Evolutionary conservation across 2,329 filamentous ascomycete genomes (phyloP).

Genomic region (Claviceps capensis): DNA sequence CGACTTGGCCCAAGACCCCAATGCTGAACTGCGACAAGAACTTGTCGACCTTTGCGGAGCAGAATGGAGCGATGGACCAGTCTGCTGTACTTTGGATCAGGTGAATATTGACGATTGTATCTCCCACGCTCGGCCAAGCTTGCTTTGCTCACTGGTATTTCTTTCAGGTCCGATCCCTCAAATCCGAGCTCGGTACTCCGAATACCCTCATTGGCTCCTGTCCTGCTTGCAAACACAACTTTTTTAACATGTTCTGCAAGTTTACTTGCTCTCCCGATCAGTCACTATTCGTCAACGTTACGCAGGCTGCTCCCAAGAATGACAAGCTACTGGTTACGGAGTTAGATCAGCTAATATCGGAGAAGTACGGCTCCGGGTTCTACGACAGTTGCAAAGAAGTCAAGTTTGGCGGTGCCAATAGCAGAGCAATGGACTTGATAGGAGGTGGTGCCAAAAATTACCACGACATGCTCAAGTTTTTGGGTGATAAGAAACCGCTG

Average conservation of each 20-base stretch:
- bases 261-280: constrained; percentile 98
- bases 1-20: constrained; percentile 60
- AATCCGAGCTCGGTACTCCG: constrained; percentile 73
- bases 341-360: constrained; percentile 76
- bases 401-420: constrained; percentile 90
- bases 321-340: constrained; percentile 62
- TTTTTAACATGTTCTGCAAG: constrained; percentile 95
- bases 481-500: constrained; percentile 73
- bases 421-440: constrained; percentile 89
- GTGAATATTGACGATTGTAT: constrained; percentile 23
- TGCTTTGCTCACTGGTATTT: not conserved
- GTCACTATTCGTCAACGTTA: constrained; percentile 89
- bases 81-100: constrained; percentile 78
- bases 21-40: constrained; percentile 57
- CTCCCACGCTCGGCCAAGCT: constrained; percentile 5
- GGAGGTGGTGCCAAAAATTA: constrained; percentile 91
- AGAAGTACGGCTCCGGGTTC: constrained; percentile 74
- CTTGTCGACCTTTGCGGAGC: constrained; percentile 75
- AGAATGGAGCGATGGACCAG: constrained; percentile 70
- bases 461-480: constrained; percentile 72
- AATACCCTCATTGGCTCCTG: constrained; percentile 85
- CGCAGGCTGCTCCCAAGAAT: constrained; percentile 50
- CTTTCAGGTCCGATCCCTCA: constrained; percentile 58
- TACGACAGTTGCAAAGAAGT: constrained; percentile 98
- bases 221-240: constrained; percentile 95